phyloP scores from a whole-genome alignment of 768 basidiomycete species.

The Boletus fagicola region DNA sequence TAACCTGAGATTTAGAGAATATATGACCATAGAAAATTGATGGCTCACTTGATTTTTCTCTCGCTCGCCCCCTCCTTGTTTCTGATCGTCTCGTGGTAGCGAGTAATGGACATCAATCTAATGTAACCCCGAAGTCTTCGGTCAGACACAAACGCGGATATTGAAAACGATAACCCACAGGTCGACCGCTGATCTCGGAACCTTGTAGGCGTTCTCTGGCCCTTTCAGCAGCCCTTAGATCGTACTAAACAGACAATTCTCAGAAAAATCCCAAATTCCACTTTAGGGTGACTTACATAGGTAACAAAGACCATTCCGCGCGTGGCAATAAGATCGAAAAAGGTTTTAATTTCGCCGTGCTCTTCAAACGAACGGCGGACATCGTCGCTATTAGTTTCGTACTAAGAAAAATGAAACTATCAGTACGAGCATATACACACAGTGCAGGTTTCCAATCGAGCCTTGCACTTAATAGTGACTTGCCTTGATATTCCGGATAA shows the following conservation, averaged over 20 bases:
- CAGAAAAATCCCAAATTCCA: slow-evolving; percentile 10
- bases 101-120: slow-evolving; percentile 99
- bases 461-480: slow-evolving; percentile 39
- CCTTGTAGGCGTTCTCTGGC: slow-evolving; percentile 91
- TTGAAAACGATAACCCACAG: slow-evolving; percentile 56
- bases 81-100: slow-evolving; percentile 83
- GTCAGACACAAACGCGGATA: slow-evolving; percentile 1
- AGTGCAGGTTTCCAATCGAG: slow-evolving; percentile 11
- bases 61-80: slow-evolving; percentile 49
- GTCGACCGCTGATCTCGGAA: slow-evolving; percentile 81
- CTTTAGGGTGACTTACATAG: slow-evolving; percentile 65
- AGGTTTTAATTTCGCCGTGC: slow-evolving; percentile 94
- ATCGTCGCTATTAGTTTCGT: slow-evolving; percentile 84
- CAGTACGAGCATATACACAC: slow-evolving; percentile 10
- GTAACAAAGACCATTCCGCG: slow-evolving; percentile 99
- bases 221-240: slow-evolving; percentile 88
- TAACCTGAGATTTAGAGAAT: slow-evolving; percentile 26
- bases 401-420: slow-evolving; percentile 44
- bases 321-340: slow-evolving; percentile 91
- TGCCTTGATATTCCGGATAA: slow-evolving; percentile 98
- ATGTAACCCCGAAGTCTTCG: slow-evolving; percentile 6
- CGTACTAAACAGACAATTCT: slow-evolving; percentile 56
- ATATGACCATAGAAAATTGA: background rate
- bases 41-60: slow-evolving; percentile 80
- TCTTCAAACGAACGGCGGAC: slow-evolving; percentile 86